Base-by-base conservation (phyloP, 768 basidiomycete species). In the Boletus sensibilis region DNA sequence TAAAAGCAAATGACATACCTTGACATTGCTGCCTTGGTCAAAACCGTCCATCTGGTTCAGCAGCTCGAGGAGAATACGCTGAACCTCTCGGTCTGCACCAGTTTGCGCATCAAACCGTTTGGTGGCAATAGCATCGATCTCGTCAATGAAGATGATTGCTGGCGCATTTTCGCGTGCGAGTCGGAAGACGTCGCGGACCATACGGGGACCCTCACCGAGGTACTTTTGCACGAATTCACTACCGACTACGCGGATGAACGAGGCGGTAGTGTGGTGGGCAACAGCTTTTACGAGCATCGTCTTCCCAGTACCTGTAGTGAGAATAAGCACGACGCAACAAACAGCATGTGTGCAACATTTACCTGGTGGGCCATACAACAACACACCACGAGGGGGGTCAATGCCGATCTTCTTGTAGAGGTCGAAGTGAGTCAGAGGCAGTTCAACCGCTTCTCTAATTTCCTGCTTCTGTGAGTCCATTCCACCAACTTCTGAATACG, bases 201-300 rank as follows among this genome's bases (percentile, higher is more conserved):
- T 99, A 61, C 97, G 92, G 40, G 97, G 97, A 34, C 97, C 97
- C 78, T 99, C 97, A 65, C 97, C 97, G 5, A 99, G 84, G 68
- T 99, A 99, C 73, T 99, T 99, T 77, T 99, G 97, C 10, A 99
- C 97, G 69, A 99, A 99, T 75, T 99, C 97, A 64, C 90, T 92
- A 21, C 97, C 97, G 31, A 97, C 94, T 18, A 99, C 97, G 38
- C 97, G 92, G 64, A 99, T 98, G 78, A 99, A 99, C 13, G 93
- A 80, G 9, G 97, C 97, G 2, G 94, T 95, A 37, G 97, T 98
- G 70, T 98, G 92, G 69, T 95, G 88, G 23, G 97, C 97, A 27
- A 99, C 97, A n/a, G 97, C 97, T 73, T 98, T 99, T 50, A 98
- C 97, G 59, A 99, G 79, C 95, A 99, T 98, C 3, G 97, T 99